Evolutionary conservation across 75 land plant genomes (phyloP).

Genomic region (Picea glauca): DNA sequence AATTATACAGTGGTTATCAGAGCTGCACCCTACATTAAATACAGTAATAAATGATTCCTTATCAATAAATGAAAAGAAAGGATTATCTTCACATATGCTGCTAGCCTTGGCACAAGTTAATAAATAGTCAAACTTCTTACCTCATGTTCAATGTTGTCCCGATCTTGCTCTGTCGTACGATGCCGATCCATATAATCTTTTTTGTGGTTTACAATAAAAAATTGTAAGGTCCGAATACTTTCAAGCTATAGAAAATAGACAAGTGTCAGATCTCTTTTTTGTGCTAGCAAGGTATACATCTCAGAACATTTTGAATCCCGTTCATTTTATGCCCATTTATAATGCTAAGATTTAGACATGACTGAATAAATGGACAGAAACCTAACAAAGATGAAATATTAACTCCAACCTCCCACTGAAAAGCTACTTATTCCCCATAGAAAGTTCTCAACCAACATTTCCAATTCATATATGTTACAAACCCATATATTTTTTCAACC

Average conservation of each 20-base stretch:
- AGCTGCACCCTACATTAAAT: neutral
- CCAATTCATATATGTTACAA: no score
- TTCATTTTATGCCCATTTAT: no score
- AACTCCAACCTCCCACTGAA: no score
- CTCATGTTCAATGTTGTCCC: constrained; percentile 96
- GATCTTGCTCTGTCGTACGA: constrained; percentile 93
- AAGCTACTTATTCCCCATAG: no score
- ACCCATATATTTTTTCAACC: no score
- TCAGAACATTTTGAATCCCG: no score
- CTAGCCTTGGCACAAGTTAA: neutral
- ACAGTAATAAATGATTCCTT: neutral
- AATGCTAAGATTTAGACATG: no score
- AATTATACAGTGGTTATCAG: neutral
- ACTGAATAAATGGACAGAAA: no score
- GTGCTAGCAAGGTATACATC: no score
- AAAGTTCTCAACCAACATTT: no score
- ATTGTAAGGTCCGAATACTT: constrained; percentile 67
- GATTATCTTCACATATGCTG: neutral
- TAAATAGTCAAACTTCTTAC: constrained; percentile 26
- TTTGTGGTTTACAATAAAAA: constrained; percentile 61
- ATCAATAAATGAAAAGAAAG: neutral
- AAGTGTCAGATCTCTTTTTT: no score
- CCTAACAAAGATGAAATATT: no score
- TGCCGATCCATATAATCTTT: constrained; percentile 86
- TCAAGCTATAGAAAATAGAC: constrained; percentile 44